phyloP scores from a whole-genome alignment of 768 basidiomycete genomes.

The Pleurotus platypus region DNA sequence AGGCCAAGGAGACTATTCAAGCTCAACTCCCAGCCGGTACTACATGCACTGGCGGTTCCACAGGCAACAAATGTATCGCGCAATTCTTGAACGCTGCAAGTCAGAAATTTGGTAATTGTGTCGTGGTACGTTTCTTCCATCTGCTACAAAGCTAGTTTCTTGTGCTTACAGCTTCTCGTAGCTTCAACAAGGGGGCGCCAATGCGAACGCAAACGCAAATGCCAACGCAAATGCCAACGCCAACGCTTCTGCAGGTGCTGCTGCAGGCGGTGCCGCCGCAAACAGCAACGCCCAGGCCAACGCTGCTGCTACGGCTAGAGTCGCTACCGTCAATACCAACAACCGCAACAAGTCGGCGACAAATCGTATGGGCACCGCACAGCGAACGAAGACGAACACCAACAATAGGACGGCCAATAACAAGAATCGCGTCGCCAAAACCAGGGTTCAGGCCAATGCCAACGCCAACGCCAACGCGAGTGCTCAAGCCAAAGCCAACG shows the following conservation, averaged over 20 bases:
- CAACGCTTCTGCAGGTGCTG: background rate
- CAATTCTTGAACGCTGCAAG: constrained; percentile 38
- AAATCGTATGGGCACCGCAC: background rate
- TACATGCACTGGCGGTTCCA: constrained; percentile 45
- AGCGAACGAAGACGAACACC: background rate
- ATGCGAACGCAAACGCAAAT: background rate
- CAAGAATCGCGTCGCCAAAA: background rate
- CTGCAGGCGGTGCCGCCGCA: background rate
- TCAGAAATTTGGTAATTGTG: constrained; percentile 53
- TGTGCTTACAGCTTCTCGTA: background rate
- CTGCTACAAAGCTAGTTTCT: background rate
- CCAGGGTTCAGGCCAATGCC: constrained; percentile 1
- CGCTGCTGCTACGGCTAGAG: background rate
- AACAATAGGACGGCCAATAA: background rate
- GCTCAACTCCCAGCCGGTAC: constrained; percentile 46
- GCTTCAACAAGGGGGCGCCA: constrained; percentile 5
- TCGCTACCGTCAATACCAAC: constrained; percentile 1
- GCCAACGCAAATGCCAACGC: background rate
- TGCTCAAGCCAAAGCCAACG: constrained; percentile 1
- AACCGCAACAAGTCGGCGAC: background rate
- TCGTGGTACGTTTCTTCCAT: constrained; percentile 27
- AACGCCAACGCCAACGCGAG: background rate
- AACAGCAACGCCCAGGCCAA: background rate
- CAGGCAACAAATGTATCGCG: constrained; percentile 45
- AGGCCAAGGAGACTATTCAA: constrained; percentile 32